Evolutionary conservation across 2,329 filamentous ascomycete species (phyloP), one percentile per base, ranked within the genome.

Genomic region (Ophiostoma himal-ulmi): DNA sequence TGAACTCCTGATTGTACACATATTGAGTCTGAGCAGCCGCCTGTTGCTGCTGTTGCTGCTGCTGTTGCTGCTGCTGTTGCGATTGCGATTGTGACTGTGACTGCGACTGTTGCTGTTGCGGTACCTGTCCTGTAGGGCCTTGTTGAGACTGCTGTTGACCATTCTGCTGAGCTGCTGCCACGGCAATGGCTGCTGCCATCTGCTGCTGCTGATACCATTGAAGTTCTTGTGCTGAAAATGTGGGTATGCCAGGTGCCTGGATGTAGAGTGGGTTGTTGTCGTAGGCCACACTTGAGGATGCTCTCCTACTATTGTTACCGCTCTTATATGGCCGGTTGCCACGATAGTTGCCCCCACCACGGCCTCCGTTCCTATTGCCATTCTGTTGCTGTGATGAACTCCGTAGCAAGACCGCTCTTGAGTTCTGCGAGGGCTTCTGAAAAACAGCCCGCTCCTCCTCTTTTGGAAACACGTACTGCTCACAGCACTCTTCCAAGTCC

Each of bases 391-490:
- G 86, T 5, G 88, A 89, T 36, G 86, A 85, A 76, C 86, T 89
- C 72, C 87, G 82, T 67, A 88, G 73, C 69, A 87, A 78, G n/a
- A 85, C 81, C 11, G 87, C 87, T 20, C 85, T 83, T 41, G 86
- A 81, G 52, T 83, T 82, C 6, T 82, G 78, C 1, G 83, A 78
- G n/a, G 86, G 86, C 71, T 86, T 85, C 73, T 87, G 84, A 76
- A 83, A 89, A 60, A 86, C 82, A 71, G 65, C 48, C 13, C 81
- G 82, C 76, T 88, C 86, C 76, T 96, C 93, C 77, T 96, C 92
- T 70, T 92, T 91, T 4, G 95, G 95, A 75, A 91, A 97, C 71
- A 91, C 88, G 76, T 90, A 99, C 77, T 94, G 88, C 78, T 96
- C 92, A 79, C 94, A 97, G 77, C 91, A 94, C 76, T 93, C 89